These are phyloP conservation scores for Cystobasidium onofrii DNA, from an alignment of 768 basidiomycete species.

Conservation along the genomic window DNA sequence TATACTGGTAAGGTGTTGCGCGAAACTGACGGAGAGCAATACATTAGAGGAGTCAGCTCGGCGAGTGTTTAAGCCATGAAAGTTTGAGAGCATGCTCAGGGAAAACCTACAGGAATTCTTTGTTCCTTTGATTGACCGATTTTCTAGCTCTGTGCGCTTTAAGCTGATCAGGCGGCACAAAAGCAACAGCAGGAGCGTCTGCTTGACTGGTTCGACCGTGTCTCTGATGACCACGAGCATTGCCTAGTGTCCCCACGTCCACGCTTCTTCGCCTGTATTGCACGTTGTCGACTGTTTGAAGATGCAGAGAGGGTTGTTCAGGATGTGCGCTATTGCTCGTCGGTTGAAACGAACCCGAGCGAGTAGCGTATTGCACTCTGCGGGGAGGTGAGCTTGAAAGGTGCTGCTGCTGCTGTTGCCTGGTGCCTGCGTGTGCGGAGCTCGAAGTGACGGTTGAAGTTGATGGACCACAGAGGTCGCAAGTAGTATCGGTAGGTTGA, in stretches of 20 bases:
- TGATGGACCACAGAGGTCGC: background rate
- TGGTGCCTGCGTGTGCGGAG: background rate
- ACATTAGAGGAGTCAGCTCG: too few species aligned
- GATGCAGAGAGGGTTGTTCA: background rate
- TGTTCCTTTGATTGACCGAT: background rate
- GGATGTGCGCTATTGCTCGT: background rate
- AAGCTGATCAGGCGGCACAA: slow-evolving; percentile 17
- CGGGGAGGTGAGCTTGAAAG: background rate
- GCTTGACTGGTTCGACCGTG: slow-evolving; percentile 5
- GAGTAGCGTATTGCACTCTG: background rate
- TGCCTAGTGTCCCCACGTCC: slow-evolving; percentile 13
- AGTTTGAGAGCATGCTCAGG: too few species aligned
- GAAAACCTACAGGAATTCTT: slow-evolving; percentile 19
- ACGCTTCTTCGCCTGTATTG: slow-evolving; percentile 17
- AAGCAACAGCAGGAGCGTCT: slow-evolving; percentile 12
- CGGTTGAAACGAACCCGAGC: background rate
- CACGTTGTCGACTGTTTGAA: background rate
- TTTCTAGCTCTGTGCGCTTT: slow-evolving; percentile 2
- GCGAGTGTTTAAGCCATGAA: too few species aligned
- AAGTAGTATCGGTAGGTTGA: background rate
- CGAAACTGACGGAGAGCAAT: slow-evolving; percentile 35
- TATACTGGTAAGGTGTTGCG: slow-evolving; percentile 40
- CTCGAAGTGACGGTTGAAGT: background rate
- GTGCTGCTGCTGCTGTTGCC: background rate
- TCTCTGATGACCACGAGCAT: slow-evolving; percentile 5